Evolutionary conservation across 1,139 yeast species (phyloP).

Genomic region (Zhuliangozyma blackwelliae): DNA sequence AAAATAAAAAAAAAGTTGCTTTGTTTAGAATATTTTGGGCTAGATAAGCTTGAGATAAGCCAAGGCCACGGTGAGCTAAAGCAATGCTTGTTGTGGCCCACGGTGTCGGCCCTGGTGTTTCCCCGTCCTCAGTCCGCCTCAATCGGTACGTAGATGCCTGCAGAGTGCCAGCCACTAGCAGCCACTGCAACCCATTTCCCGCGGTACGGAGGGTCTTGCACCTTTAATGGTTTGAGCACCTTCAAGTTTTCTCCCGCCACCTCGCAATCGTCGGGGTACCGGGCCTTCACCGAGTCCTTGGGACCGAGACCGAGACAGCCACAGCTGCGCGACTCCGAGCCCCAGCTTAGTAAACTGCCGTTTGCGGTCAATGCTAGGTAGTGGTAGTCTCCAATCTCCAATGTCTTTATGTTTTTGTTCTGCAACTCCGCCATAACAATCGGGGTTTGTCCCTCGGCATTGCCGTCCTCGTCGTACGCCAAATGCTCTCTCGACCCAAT

Average conservation of each 20-base stretch:
- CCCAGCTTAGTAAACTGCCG: slow-evolving; percentile 70
- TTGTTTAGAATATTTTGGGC: no score
- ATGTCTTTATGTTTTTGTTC: slow-evolving; percentile 36
- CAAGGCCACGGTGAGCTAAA: no score
- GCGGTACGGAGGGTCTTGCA: slow-evolving; percentile 22
- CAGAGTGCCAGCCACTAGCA: slow-evolving; percentile 83
- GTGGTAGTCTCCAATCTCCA: slow-evolving; percentile 76
- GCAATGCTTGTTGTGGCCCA: no score
- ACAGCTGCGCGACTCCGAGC: slow-evolving; percentile 55
- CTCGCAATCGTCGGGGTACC: slow-evolving; percentile 7
- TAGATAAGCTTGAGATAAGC: no score
- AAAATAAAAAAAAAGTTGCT: no score
- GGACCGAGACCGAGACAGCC: slow-evolving; percentile 72
- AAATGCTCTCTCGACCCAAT: slow-evolving; percentile 10
- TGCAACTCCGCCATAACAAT: slow-evolving; percentile 42
- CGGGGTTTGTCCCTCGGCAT: slow-evolving; percentile 9
- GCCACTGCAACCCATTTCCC: slow-evolving; percentile 51
- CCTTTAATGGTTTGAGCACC: slow-evolving; percentile 42
- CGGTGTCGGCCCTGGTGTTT: no score
- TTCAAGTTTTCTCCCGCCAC: slow-evolving; percentile 34
- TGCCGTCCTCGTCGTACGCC: slow-evolving; percentile 28
- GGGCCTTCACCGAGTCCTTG: slow-evolving; percentile 18
- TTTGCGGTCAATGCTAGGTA: slow-evolving; percentile 54
- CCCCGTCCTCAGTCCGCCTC: neutral
- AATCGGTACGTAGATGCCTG: slow-evolving; percentile 37